Evolutionary conservation across 331 rosid species (phyloP), one percentile per base, ranked within the genome.

Genomic region (Quercus tomentella): DNA sequence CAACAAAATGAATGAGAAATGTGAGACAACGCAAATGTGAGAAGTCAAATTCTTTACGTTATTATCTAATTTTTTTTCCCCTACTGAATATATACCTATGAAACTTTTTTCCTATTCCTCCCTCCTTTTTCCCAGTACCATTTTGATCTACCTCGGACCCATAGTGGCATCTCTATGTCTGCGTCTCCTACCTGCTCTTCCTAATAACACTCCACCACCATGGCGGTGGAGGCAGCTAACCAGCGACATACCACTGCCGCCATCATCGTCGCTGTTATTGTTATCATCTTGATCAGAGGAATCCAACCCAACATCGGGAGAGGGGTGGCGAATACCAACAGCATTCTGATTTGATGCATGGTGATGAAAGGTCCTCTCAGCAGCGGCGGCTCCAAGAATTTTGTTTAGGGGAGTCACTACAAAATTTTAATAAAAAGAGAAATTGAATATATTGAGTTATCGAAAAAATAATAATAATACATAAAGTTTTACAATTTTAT

Each of bases 151-250:
- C 62, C 89, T 69, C 33, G 86, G 2, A 41, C 84, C 85, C 8
- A 80, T 74, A 3, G 74, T 85, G 20, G 80, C 81, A 60, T 92
- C 97, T 82, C 99, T 88, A 33, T 86, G 89, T 60, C 92, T 88
- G 1, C 90, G 94, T 79, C 99, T 93, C 89, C 98, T 84, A 21
- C 93, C 89, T 0, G 99, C 87, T 21, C 93, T 97, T 28, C 91
- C 96, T 82, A 89, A 83, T 56, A 90, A 72, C 77, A 87, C 85
- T 79, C 92, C 80, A 9, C n/a, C n/a, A n/a, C 91, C 97, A 55
- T 87, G 96, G 60, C 83, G 93, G 0, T 72, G 96, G 60, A 93
- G 93, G 23, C 88, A 97, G 83, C 90, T 89, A 45, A 70, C 94
- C 84, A 89, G 79, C 4, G 97, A 93, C 79, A 86, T 75, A 74